Evolutionary conservation across 805 yeast genomes (phyloP), one percentile per base, ranked within the genome.

Genomic region (Yamadazyma phyllophila): DNA sequence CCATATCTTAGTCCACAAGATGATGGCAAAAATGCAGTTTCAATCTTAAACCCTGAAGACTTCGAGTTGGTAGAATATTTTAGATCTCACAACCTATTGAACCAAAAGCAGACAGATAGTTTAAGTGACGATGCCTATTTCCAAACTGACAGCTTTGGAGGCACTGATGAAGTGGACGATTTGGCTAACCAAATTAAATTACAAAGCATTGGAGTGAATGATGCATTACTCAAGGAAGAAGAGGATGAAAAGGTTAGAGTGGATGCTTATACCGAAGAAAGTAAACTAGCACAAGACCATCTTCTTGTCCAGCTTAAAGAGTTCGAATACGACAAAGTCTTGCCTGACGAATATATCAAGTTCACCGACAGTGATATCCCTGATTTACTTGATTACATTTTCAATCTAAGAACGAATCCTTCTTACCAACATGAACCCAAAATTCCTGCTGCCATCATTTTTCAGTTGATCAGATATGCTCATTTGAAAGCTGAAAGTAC

Each of bases 391-490:
- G 77, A 79, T 48, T 78, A 70, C 49, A 65, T 77, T 15, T 76
- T 78, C 47, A 54, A 58, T 12, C 57, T 79, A 35, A 73, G 80
- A 52, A 73, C 70, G 17, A 60, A 67, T 33, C 38, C 56, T 1
- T 45, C 61, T 5, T 55, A 46, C 36, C 80, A 75, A 46, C 78
- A 76, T 47, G 73, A 73, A 38, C 65, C 83, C 4, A 69, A 75
- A 27, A 66, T 80, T 17, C 89, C 92, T 0, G 90, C 94, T 0
- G 81, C 87, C 1, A 73, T 85, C 5, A 64, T 84, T 0, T 86
- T 75, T 54, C 92, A 85, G 60, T 76, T 86, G 57, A 61, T 85
- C n/a, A 66, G 92, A 53, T 86, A 82, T 56, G 80, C 89, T 1
- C 82, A 80, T 51, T 71, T 71, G 45, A 77, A 78, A 52, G 76